Base-by-base conservation (phyloP, 2,329 filamentous ascomycete species). In the Boeremia exigua region DNA sequence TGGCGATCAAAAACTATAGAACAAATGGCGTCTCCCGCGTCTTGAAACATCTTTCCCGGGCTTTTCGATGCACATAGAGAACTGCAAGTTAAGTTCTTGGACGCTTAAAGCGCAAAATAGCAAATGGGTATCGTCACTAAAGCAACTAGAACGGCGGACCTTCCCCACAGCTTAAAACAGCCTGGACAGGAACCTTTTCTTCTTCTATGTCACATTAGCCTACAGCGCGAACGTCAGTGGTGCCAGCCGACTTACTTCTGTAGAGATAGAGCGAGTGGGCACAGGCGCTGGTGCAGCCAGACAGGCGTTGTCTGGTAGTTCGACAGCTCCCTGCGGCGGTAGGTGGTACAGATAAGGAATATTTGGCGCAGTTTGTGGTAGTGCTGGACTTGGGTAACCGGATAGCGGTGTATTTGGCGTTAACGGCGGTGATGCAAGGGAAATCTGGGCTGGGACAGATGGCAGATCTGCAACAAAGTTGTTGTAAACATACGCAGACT, bases 131-230 rank as follows among this genome's bases (percentile, higher is more conserved):
- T 59, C 47, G 28, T 45, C 17, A 43, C 29, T 43, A 29, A 14
- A 44, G 29, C 19, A 44, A 14, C 10, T 30, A 27, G 19, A 28
- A 12, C 40, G 33, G 12, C 36, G 17, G 29, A 27, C 42, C 44
- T 14, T 42, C 17, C 19, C 27, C 12, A n/a, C 7, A 10, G 4
- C 57, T 59, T 32, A 63, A 36, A 69, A 68, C 12, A 69, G 17
- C 39, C 54, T 69, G 8, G 38, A 42, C 42, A 69, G 45, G 17
- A 67, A 67, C 17, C 54, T 61, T 47, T 58, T 64, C 58, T 65
- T 70, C 44, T 71, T 70, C 60, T 67, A 49, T 27, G 14, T 28
- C 45, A 9, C 23, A 46, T 64, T 37, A 64, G 59, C 48, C 34
- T 38, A 28, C 34, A 40, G 10, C 47, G 38, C n/a, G 9, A 15